These are phyloP conservation scores for Thymus quinquecostatus DNA, from an alignment of 257 asterid species.

Conservation along the genomic window DNA sequence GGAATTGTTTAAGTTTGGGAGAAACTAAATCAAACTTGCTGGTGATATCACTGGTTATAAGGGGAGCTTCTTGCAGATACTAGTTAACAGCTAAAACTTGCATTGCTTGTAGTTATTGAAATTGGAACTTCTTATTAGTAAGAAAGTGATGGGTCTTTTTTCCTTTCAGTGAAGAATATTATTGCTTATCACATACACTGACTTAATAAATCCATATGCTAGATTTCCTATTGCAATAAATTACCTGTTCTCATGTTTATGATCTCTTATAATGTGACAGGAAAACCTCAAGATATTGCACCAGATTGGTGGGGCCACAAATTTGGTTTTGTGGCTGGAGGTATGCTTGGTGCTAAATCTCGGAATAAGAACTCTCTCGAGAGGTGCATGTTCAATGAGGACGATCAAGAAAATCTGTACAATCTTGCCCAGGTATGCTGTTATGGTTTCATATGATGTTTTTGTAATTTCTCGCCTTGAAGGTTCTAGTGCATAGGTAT, in stretches of 20 bases:
- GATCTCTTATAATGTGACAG: conserved; percentile 35
- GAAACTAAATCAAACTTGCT: background rate
- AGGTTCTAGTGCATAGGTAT: background rate
- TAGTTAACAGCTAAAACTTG: background rate
- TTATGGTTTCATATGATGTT: conserved; percentile 8
- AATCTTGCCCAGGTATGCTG: conserved; percentile 75
- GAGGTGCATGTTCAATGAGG: conserved; percentile 71
- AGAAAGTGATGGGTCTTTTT: background rate
- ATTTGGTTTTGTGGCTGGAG: conserved; percentile 80
- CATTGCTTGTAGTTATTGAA: background rate
- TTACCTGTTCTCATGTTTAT: conserved; percentile 9
- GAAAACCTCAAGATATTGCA: conserved; percentile 53
- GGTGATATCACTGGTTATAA: background rate
- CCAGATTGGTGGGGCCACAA: conserved; percentile 93
- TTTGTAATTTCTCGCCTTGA: background rate
- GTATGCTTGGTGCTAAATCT: conserved; percentile 86
- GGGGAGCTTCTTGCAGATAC: background rate
- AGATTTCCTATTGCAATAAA: background rate
- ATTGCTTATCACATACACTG: conserved; percentile 6
- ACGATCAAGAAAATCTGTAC: conserved; percentile 95
- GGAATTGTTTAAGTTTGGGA: background rate
- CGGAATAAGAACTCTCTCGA: conserved; percentile 53
- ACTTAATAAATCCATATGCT: background rate
- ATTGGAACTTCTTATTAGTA: background rate
- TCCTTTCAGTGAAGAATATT: conserved; percentile 3